These are phyloP conservation scores for Umbelopsis sp. DNA, from an alignment of 192 early-diverging fungal species.

Conservation along the genomic window DNA sequence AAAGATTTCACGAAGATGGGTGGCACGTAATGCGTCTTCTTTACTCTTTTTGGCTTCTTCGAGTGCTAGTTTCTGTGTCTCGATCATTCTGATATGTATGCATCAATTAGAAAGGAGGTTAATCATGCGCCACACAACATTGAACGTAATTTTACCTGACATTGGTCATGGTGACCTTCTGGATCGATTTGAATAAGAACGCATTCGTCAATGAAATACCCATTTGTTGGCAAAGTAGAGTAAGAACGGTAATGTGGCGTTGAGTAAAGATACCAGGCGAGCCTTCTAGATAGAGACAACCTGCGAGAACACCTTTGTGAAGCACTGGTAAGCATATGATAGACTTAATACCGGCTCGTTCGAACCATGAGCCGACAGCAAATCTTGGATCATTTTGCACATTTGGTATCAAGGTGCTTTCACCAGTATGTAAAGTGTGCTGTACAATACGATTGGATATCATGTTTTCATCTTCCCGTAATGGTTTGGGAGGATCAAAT, in stretches of 20 bases:
- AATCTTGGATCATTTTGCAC: slow-evolving; percentile 32
- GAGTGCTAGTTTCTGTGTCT: slow-evolving; percentile 34
- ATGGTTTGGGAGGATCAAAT: slow-evolving; percentile 35
- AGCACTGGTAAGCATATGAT: slow-evolving; percentile 50
- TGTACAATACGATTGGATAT: slow-evolving; percentile 35
- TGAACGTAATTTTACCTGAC: slow-evolving; percentile 15
- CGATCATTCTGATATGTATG: slow-evolving; percentile 29
- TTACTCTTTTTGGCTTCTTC: slow-evolving; percentile 38
- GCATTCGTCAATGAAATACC: slow-evolving; percentile 56
- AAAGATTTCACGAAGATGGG: slow-evolving; percentile 34
- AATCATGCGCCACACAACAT: neutral
- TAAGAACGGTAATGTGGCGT: slow-evolving; percentile 47
- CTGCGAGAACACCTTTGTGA: slow-evolving; percentile 45
- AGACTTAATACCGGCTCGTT: slow-evolving; percentile 40
- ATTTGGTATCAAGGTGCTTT: slow-evolving; percentile 32
- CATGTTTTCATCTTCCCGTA: slow-evolving; percentile 28
- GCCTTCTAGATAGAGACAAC: slow-evolving; percentile 49
- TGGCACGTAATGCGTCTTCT: slow-evolving; percentile 35
- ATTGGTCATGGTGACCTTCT: slow-evolving; percentile 37
- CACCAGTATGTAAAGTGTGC: slow-evolving; percentile 30
- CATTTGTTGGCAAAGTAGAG: slow-evolving; percentile 49
- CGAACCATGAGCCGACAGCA: slow-evolving; percentile 35
- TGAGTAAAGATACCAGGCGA: slow-evolving; percentile 43
- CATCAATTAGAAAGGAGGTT: neutral
- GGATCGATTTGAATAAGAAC: slow-evolving; percentile 48